A percentile compares a stretch with the other conserved stretches of the same genome.
Conservation (phyloP, 2,329 filamentous ascomycete species). For the Cladophialophora yegresii region DNA sequence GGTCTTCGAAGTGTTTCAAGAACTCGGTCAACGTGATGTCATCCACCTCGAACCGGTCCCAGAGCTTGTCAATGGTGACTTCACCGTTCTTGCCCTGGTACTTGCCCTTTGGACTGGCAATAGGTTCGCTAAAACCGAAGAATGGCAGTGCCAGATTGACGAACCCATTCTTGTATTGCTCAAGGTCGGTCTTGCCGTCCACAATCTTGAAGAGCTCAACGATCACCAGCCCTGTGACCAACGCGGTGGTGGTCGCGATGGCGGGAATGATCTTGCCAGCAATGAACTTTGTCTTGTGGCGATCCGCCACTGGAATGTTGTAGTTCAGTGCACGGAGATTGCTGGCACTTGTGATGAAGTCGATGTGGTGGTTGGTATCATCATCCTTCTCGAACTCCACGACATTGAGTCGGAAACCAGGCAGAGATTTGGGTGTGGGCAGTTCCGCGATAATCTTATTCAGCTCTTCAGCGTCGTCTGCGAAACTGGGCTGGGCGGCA, state of each 20-base stretch:
- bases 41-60: conserved; percentile 87
- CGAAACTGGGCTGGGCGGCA: conserved; percentile 55
- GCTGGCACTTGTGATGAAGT: conserved; percentile 97
- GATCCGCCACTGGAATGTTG: conserved; percentile 87
- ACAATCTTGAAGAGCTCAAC: conserved; percentile 95
- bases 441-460: conserved; percentile 70
- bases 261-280: conserved; percentile 99
- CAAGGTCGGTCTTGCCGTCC: conserved; percentile 92
- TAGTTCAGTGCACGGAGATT: conserved; percentile 98
- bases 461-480: conserved; percentile 75
- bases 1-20: conserved; percentile 75
- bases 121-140: conserved; percentile 97
- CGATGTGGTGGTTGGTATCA: conserved; percentile 96
- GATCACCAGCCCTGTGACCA: conserved; percentile 90
- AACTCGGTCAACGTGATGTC: conserved; percentile 85
- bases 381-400: conserved; percentile 99
- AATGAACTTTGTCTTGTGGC: conserved; percentile 99
- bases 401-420: conserved; percentile 83
- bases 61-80: conserved; percentile 89
- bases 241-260: conserved; percentile 93
- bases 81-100: conserved; percentile 79
- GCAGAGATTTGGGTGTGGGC: conserved; percentile 75
- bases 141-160: conserved; percentile 94
- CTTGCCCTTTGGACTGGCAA: conserved; percentile 86
- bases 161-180: conserved; percentile 99